A percentile compares a stretch with the other conserved stretches of the same genome.
phyloP scores from a whole-genome alignment of 2,329 filamentous ascomycete species.

The Septoria linicola region DNA sequence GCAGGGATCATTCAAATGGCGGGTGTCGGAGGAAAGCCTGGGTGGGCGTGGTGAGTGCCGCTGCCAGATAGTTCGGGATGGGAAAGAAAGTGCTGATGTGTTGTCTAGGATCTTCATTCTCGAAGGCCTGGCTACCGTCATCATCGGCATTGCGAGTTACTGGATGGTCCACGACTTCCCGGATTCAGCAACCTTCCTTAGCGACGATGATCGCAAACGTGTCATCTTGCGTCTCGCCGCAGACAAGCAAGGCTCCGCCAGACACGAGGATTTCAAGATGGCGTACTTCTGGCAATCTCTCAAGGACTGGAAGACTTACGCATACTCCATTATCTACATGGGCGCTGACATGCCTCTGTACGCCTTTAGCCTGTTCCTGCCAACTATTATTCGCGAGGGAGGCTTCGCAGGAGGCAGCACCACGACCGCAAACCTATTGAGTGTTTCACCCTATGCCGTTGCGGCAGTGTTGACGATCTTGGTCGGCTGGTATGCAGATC shows the following conservation, averaged over 20 bases:
- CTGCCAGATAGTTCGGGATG: too few species aligned
- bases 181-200: constrained; percentile 65
- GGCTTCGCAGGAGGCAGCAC: constrained; percentile 51
- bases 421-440: constrained; percentile 68
- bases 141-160: constrained; percentile 67
- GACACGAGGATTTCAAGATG: constrained; percentile 72
- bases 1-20: constrained; percentile 69
- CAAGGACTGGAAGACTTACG: constrained; percentile 82
- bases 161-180: constrained; percentile 85
- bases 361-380: constrained; percentile 74
- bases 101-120: constrained; percentile 31
- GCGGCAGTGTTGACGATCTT: constrained; percentile 68
- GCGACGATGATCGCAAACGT: constrained; percentile 65
- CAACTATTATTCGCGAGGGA: constrained; percentile 67
- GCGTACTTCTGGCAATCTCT: constrained; percentile 69
- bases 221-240: constrained; percentile 68
- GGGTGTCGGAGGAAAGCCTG: constrained; percentile 52
- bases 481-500: constrained; percentile 75
- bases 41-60: constrained; percentile 26
- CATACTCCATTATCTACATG: constrained; percentile 75
- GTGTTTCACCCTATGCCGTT: constrained; percentile 71
- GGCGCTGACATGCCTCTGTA: constrained; percentile 71
- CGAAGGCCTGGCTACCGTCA: constrained; percentile 66
- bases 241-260: constrained; percentile 72
- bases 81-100: too few species aligned